phyloP scores from a whole-genome alignment of 192 early-diverging fungal genomes.

The Lunasporangiospora selenospora region DNA sequence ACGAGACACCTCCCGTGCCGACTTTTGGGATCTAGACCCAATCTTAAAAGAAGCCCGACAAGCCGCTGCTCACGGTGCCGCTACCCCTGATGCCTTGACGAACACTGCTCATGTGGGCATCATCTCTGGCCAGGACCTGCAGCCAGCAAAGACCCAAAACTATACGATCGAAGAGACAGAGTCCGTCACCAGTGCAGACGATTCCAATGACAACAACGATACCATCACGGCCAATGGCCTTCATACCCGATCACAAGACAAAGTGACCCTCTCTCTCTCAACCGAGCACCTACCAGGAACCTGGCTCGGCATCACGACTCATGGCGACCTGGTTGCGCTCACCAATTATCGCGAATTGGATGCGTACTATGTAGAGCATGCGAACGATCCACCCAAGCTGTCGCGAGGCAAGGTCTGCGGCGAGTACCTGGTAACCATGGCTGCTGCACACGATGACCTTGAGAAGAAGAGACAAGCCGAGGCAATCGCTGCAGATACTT shows the following conservation, averaged over 20 bases:
- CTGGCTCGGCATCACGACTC: slow-evolving; percentile 55
- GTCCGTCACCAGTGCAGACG: no score
- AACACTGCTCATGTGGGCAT: slow-evolving; percentile 47
- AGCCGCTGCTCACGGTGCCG: no score
- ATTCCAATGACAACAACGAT: no score
- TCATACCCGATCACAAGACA: not conserved
- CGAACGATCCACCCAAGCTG: slow-evolving; percentile 10
- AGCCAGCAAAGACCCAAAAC: slow-evolving; percentile 15
- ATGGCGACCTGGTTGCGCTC: slow-evolving; percentile 53
- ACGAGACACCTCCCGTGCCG: slow-evolving; percentile 45
- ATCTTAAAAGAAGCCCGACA: slow-evolving; percentile 12
- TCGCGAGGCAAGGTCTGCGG: slow-evolving; percentile 47
- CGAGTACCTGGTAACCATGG: slow-evolving; percentile 49
- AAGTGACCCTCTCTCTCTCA: not conserved
- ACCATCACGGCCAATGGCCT: not conserved
- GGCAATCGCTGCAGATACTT: not conserved
- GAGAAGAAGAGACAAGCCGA: not conserved
- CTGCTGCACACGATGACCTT: slow-evolving; percentile 25
- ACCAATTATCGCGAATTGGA: slow-evolving; percentile 53
- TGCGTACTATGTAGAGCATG: slow-evolving; percentile 8
- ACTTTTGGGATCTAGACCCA: slow-evolving; percentile 50
- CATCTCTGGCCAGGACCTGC: slow-evolving; percentile 51
- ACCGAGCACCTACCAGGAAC: slow-evolving; percentile 46
- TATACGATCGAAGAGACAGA: slow-evolving; percentile 20
- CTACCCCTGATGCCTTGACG: no score